Percentiles rank a stretch among this genome's conserved stretches.
phyloP scores from a whole-genome alignment of 345 rosid genomes.

The Melaleuca alternifolia region DNA sequence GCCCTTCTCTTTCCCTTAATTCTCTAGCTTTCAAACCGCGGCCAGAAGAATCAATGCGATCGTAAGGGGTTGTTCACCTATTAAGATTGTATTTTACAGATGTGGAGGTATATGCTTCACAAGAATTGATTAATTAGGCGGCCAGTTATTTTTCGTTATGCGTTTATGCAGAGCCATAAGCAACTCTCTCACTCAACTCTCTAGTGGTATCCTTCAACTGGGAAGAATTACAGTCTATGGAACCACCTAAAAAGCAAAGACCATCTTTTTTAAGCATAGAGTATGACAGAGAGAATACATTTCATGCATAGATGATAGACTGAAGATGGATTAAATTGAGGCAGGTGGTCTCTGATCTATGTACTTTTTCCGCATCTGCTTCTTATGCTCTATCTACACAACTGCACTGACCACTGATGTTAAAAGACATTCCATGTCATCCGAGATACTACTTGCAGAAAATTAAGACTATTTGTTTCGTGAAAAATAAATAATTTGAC shows the following conservation, averaged over 20 bases:
- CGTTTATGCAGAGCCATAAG: too few relatives aligned
- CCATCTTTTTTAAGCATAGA: not conserved
- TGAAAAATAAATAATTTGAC: not conserved
- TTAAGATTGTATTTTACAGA: fast-evolving
- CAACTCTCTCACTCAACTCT: too few relatives aligned
- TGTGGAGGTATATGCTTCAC: not conserved
- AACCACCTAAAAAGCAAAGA: not conserved
- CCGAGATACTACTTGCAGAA: too few relatives aligned
- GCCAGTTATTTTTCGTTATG: too few relatives aligned
- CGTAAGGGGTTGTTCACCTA: not conserved
- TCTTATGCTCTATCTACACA: not conserved
- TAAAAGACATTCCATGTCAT: not conserved
- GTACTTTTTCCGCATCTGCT: not conserved
- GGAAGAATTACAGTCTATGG: not conserved
- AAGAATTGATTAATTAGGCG: not conserved
- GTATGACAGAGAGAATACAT: not conserved
- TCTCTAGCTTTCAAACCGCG: not conserved
- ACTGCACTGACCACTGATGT: not conserved
- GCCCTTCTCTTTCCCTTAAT: not conserved
- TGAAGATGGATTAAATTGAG: not conserved
- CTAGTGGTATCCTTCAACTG: not conserved
- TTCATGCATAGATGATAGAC: not conserved
- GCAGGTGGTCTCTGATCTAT: not conserved
- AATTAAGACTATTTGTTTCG: not conserved
- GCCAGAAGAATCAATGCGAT: not conserved